Conservation (phyloP, 2,329 filamentous ascomycete species). For the Cyphellophora europaea region DNA sequence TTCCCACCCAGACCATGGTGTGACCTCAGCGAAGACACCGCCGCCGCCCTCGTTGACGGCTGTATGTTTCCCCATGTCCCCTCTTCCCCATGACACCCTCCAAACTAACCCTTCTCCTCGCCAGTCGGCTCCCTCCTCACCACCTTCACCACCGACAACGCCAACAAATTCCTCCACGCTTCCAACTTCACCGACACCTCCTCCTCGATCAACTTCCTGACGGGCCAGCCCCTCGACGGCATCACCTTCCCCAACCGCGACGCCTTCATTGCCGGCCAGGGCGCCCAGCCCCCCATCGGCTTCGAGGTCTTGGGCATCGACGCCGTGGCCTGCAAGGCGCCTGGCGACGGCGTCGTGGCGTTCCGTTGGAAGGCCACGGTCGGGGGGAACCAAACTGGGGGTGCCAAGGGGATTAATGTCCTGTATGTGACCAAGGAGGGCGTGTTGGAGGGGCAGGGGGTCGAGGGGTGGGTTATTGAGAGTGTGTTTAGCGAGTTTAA, state of each 20-base stretch:
- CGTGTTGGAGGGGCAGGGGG: not conserved
- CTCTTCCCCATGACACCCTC: no score
- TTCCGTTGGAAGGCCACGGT: slow-evolving; percentile 24
- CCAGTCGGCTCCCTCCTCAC: slow-evolving; percentile 12
- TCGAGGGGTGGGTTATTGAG: slow-evolving; percentile 22
- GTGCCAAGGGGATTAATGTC: slow-evolving; percentile 25
- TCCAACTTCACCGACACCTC: slow-evolving; percentile 24
- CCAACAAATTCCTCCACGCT: slow-evolving; percentile 1
- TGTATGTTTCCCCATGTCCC: no score
- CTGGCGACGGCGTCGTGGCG: slow-evolving; percentile 21
- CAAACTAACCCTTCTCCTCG: no score
- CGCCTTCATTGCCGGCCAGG: slow-evolving; percentile 21
- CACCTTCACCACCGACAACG: slow-evolving; percentile 9
- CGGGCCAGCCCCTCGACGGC: slow-evolving; percentile 20
- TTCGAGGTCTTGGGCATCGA: slow-evolving; percentile 20
- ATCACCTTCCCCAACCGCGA: slow-evolving; percentile 24
- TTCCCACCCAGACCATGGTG: no score
- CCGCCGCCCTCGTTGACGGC: no score
- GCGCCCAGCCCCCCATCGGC: slow-evolving; percentile 22
- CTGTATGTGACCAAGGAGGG: slow-evolving; percentile 12
- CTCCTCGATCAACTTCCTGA: slow-evolving; percentile 21
- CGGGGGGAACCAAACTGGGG: slow-evolving; percentile 7
- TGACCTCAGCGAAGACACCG: no score
- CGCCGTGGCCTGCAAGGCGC: slow-evolving; percentile 18
- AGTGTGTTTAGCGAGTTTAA: slow-evolving; percentile 27